A percentile compares a stretch with the other conserved stretches of the same genome.
These are phyloP conservation scores for Fusarium lyarnte DNA, from an alignment of 2,329 filamentous ascomycete species.

Conservation along the genomic window DNA sequence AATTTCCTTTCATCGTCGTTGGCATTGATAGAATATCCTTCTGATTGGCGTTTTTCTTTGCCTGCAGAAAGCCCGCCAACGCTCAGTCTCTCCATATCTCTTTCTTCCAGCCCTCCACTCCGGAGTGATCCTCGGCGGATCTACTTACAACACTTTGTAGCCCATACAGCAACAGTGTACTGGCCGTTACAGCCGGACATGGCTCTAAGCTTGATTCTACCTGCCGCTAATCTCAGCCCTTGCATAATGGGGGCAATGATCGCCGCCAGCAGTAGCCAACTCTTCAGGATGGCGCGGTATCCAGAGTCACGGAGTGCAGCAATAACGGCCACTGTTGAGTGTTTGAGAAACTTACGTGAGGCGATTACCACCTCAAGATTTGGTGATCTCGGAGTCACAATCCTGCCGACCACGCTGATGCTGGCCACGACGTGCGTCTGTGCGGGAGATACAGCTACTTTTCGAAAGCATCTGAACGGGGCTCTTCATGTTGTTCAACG, in stretches of 20 bases:
- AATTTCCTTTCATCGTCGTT: fast-evolving
- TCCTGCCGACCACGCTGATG: constrained; percentile 7
- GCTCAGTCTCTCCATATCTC: background rate
- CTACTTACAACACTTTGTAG: constrained; percentile 14
- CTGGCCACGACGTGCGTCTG: constrained; percentile 15
- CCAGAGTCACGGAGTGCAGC: background rate
- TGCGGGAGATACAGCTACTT: background rate
- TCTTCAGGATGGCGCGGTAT: background rate
- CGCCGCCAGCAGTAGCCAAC: constrained; percentile 10
- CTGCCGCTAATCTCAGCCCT: background rate
- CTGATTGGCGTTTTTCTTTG: fast-evolving
- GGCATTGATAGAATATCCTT: fast-evolving
- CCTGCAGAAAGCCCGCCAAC: fast-evolving
- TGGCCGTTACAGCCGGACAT: constrained; percentile 1
- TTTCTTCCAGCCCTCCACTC: background rate
- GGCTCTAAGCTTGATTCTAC: background rate
- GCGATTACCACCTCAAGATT: background rate
- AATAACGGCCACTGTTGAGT: constrained; percentile 1
- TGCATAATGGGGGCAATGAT: constrained; percentile 13
- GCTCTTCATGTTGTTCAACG: background rate
- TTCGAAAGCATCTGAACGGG: constrained; percentile 4
- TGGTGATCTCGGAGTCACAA: background rate
- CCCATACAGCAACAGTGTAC: constrained; percentile 2
- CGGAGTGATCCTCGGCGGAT: background rate
- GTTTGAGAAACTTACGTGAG: background rate